These are phyloP conservation scores for Cryptococcus depauperatus DNA, from an alignment of 1,284 basidiomycete genomes.

Conservation along the genomic window DNA sequence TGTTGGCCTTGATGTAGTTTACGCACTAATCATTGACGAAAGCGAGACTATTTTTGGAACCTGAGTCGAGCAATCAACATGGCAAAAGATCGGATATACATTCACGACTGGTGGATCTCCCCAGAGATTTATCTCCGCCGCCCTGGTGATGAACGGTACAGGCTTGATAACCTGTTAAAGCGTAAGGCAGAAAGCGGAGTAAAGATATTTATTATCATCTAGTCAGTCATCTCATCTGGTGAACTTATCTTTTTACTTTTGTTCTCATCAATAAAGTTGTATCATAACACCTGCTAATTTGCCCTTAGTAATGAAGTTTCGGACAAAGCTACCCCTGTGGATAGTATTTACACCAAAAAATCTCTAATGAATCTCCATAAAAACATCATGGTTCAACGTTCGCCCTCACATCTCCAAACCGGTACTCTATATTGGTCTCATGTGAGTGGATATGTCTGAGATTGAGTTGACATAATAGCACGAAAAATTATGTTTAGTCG, in stretches of 20 bases:
- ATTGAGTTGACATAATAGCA: constrained; percentile 52
- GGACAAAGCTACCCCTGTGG: constrained; percentile 87
- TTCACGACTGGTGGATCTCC: constrained; percentile 84
- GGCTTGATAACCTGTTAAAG: constrained; percentile 79
- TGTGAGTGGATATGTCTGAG: constrained; percentile 49
- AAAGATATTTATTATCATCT: constrained; percentile 91
- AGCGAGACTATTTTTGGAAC: constrained; percentile 97
- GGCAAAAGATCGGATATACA: constrained; percentile 82
- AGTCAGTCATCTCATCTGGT: constrained; percentile 51
- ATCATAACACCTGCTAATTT: not conserved
- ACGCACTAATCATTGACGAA: not conserved
- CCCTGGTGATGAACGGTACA: constrained; percentile 75
- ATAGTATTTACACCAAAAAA: constrained; percentile 87
- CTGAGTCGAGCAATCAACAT: constrained; percentile 85
- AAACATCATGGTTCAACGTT: constrained; percentile 94
- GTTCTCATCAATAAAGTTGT: no score
- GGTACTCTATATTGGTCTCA: constrained; percentile 99
- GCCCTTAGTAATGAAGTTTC: constrained; percentile 80
- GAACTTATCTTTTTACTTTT: no score
- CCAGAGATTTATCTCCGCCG: constrained; percentile 75
- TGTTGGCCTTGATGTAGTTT: not conserved
- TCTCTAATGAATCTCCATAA: constrained; percentile 75
- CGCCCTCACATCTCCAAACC: constrained; percentile 94
- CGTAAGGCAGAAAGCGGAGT: constrained; percentile 93
- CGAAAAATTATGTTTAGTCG: constrained; percentile 96